These are phyloP conservation scores for Aspergillus spinulosporus DNA, from an alignment of 2,329 filamentous ascomycete species.

Conservation along the genomic window DNA sequence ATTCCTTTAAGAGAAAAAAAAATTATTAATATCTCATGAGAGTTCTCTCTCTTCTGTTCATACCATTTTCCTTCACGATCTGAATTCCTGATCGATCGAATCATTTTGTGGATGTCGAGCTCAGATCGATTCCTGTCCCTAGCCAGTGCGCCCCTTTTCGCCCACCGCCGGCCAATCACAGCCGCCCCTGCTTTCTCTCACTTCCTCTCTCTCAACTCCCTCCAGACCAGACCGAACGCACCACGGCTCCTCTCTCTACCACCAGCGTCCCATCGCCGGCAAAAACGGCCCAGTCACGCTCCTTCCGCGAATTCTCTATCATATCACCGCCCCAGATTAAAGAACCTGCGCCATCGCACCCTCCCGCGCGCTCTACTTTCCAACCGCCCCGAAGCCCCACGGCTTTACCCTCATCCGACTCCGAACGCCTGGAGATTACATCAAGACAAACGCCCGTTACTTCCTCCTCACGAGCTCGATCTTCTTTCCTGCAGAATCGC, in stretches of 20 bases:
- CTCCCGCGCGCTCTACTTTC: slow-evolving; percentile 17
- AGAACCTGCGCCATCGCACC: slow-evolving; percentile 22
- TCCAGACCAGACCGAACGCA: slow-evolving; percentile 14
- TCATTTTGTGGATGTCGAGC: slow-evolving; percentile 22
- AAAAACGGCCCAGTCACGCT: slow-evolving; percentile 30
- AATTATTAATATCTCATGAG: not conserved
- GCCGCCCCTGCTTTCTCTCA: slow-evolving; percentile 9
- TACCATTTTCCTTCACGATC: not conserved
- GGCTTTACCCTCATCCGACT: slow-evolving; percentile 10
- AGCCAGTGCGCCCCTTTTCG: slow-evolving; percentile 27
- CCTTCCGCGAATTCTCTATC: slow-evolving; percentile 22
- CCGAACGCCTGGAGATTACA: slow-evolving; percentile 16
- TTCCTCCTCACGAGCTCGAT: slow-evolving; percentile 9
- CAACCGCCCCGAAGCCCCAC: slow-evolving; percentile 16
- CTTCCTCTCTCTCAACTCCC: slow-evolving; percentile 8
- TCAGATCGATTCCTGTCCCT: slow-evolving; percentile 22
- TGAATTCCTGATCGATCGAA: not conserved
- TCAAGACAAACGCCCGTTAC: not conserved
- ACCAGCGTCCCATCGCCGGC: slow-evolving; percentile 17
- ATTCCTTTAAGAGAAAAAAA: not conserved
- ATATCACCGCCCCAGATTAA: slow-evolving; percentile 44
- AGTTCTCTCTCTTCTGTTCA: not conserved
- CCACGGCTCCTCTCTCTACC: slow-evolving; percentile 17
- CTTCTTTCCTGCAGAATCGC: slow-evolving; percentile 14
- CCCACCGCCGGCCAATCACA: slow-evolving; percentile 26